Evolutionary conservation across 306 rosid genomes (phyloP).

Genomic region (Lagenaria siceraria): DNA sequence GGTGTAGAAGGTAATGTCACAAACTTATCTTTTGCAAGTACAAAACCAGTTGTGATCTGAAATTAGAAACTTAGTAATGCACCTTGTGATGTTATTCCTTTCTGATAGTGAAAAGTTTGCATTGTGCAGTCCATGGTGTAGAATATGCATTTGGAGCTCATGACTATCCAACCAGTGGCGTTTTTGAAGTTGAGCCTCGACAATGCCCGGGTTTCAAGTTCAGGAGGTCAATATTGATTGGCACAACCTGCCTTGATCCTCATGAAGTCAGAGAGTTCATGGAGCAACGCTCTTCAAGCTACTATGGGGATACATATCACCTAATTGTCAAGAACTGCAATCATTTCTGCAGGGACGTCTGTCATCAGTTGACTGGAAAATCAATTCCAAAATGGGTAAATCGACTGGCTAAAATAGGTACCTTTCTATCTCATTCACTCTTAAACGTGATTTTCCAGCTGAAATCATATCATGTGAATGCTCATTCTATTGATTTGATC

Average conservation of each 20-base stretch:
- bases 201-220: constrained; percentile 97
- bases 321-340: constrained; percentile 92
- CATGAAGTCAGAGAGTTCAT: constrained; percentile 81
- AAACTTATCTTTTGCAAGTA: not conserved
- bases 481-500: not conserved
- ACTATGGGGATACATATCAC: constrained; percentile 88
- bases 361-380: constrained; percentile 78
- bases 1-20: constrained; percentile 75
- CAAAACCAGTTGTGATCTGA: not conserved
- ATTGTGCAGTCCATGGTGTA: constrained; percentile 69
- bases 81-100: not conserved
- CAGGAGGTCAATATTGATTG: constrained; percentile 76
- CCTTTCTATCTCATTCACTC: constrained; percentile 6
- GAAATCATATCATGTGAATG: not conserved
- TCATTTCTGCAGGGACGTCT: constrained; percentile 93
- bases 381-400: constrained; percentile 95
- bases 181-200: constrained; percentile 94
- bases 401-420: constrained; percentile 91
- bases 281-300: constrained; percentile 60
- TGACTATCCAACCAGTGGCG: constrained; percentile 90
- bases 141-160: constrained; percentile 98
- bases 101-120: constrained; percentile 18
- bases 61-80: constrained; percentile 1
- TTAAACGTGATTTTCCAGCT: not conserved
- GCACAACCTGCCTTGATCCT: constrained; percentile 72